Conservation (phyloP, 192 early-diverging fungal genomes). For the Backusella psychrophila region DNA sequence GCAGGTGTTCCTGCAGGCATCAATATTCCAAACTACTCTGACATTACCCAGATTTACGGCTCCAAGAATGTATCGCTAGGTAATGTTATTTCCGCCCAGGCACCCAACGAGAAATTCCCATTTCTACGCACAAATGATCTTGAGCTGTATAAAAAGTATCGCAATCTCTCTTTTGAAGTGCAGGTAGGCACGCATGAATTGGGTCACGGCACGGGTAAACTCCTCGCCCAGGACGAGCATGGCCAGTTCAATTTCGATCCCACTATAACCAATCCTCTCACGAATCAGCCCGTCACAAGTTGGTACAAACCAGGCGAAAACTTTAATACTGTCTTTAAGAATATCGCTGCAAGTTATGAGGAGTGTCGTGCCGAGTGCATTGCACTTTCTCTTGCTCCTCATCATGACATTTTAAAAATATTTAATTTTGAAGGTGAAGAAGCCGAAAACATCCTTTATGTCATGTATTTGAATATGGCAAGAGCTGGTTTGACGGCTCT, state of each 20-base stretch:
- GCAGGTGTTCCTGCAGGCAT: constrained; percentile 45
- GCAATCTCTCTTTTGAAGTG: constrained; percentile 48
- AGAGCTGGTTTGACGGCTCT: constrained; percentile 50
- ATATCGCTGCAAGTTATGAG: constrained; percentile 38
- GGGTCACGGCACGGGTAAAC: constrained; percentile 57
- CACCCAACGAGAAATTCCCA: constrained; percentile 44
- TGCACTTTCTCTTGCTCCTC: constrained; percentile 37
- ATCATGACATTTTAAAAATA: constrained; percentile 48
- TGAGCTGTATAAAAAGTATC: constrained; percentile 38
- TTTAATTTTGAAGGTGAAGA: constrained; percentile 46
- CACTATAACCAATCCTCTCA: constrained; percentile 40
- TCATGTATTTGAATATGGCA: constrained; percentile 54
- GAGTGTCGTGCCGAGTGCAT: constrained; percentile 60
- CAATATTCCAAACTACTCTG: constrained; percentile 49
- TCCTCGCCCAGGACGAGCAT: constrained; percentile 44
- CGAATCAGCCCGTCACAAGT: constrained; percentile 39
- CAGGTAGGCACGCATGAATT: constrained; percentile 59
- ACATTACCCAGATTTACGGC: constrained; percentile 42
- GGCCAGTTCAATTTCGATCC: constrained; percentile 56
- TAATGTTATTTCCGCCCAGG: constrained; percentile 49
- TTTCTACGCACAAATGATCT: constrained; percentile 45
- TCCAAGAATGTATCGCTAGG: constrained; percentile 64
- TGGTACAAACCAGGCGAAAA: constrained; percentile 59
- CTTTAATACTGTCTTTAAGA: constrained; percentile 51
- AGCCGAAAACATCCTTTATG: constrained; percentile 48